Percentiles rank a stretch among this genome's conserved stretches.
These are phyloP conservation scores for Rhodamnia rubescens DNA, from an alignment of 345 rosid genomes.

Conservation along the genomic window DNA sequence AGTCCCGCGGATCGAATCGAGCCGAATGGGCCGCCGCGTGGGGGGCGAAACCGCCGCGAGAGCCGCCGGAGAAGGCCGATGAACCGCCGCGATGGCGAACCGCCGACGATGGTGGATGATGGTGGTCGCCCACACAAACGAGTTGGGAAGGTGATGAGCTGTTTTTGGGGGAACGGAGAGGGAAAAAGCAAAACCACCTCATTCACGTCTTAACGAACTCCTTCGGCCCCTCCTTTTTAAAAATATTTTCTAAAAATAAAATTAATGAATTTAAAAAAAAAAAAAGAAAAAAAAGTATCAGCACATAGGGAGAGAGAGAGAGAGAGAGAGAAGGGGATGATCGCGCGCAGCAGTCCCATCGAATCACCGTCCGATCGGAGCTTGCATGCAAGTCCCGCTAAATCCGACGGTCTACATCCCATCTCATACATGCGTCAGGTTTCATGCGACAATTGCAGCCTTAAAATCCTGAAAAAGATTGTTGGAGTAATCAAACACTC, in stretches of 20 bases:
- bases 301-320: not conserved
- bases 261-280: not conserved
- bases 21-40: not conserved
- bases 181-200: not conserved
- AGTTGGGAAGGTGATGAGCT: not conserved
- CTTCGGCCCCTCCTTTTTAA: not conserved
- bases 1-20: not conserved
- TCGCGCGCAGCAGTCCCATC: not conserved
- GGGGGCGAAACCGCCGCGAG: not conserved
- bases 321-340: not conserved
- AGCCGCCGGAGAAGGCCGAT: not conserved
- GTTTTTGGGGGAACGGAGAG: not conserved
- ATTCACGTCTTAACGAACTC: not conserved
- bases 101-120: not conserved
- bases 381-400: not conserved
- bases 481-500: not conserved
- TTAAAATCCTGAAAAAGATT: not conserved
- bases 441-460: not conserved
- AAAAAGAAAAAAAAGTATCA: not conserved
- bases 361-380: not conserved
- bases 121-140: not conserved
- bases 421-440: too few relatives aligned
- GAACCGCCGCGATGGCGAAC: not conserved
- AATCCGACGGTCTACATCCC: not conserved
- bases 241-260: not conserved